Base-by-base conservation (phyloP, 805 yeast genomes). In the Candida koratica region DNA sequence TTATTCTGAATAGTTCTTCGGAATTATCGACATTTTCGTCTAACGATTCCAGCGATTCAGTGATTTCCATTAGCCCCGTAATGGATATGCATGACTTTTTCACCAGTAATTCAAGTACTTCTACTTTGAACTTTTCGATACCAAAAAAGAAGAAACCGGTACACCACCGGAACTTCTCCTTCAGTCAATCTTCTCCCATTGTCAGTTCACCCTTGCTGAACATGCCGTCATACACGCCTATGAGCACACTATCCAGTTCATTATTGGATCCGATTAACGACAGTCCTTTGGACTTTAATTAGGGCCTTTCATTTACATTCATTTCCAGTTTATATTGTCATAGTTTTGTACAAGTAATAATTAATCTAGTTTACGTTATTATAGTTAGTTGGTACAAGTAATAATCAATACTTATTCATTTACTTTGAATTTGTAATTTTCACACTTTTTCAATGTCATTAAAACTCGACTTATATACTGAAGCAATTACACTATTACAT, bases 241-340 rank as follows among this genome's bases (percentile, higher is more conserved):
- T 52, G 35, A 49, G 55, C 7, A 37, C 47, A 7, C 31, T 44
- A 2, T 25, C 28, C 26, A 22, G 15, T 16, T 34, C 43, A 2
- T 33, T 41, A 25, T 51, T 61, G 27, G 69, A 64, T 40, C 63
- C 66, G 11, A 64, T 62, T 37, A 62, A 62, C 39, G 69, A 63
- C 37, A 45, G 62, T 2, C 68, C 69, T 5, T 65, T 60, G 12
- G 69, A 64, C 37, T 61, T 62, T 28, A 5, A 35, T 28, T 27
- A 27, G n/a, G n/a, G n/a, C n/a, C n/a, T n/a, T n/a, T n/a, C n/a
- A n/a, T n/a, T n/a, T n/a, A n/a, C n/a, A n/a, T n/a, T n/a, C n/a
- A n/a, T n/a, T n/a, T n/a, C n/a, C n/a, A n/a, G n/a, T n/a, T n/a
- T n/a, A n/a, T n/a, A n/a, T n/a, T n/a, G n/a, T n/a, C n/a, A n/a